Base-by-base conservation (phyloP, 2,329 filamentous ascomycete species). In the Setomelanomma holmii region DNA sequence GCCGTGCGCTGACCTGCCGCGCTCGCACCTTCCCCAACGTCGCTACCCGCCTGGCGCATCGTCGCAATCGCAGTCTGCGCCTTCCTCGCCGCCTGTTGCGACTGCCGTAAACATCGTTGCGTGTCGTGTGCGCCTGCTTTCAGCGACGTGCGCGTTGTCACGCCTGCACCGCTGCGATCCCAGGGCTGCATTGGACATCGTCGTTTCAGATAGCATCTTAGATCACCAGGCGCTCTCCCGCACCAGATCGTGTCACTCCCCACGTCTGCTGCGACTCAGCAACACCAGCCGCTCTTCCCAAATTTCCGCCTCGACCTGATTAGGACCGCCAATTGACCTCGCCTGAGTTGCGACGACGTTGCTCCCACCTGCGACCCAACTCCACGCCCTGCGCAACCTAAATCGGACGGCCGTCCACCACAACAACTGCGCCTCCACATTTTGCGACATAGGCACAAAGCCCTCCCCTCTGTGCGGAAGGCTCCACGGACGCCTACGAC, bases 191-290 rank as follows among this genome's bases (percentile, higher is more conserved):
- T 51, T 54, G 47, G 36, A 57, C 60, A 57, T 70, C 63, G 67
- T 45, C 60, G 71, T 72, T 72, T 72, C 69, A 72, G 62, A 55
- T 64, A 60, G 48, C 55, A 65, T 67, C 65, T 57, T 57, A 60
- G 53, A 60, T 59, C 65, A 62, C 56, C 58, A 39, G 39, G 41
- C 57, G 46, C 56, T 56, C 59, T 55, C 55, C 55, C 58, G 55
- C 52, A 47, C 55, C 55, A 34, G 47, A 45, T 48, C 48, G 40
- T 45, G 57, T 45, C 35, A 47, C 53, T 51, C 58, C 58, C 61
- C 56, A 64, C 65, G 58, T 56, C 53, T 45, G 41, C 51, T 40
- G 52, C 51, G 35, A 40, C 51, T 50, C 44, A 46, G 53, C 53
- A 40, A 44, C 45, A 35, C 47, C 51, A 49, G 44, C 44, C 49